A percentile compares a stretch with the other conserved stretches of the same genome.
phyloP scores from a whole-genome alignment of 2,329 filamentous ascomycete species.

The Pseudovirgaria hyperparasitica region DNA sequence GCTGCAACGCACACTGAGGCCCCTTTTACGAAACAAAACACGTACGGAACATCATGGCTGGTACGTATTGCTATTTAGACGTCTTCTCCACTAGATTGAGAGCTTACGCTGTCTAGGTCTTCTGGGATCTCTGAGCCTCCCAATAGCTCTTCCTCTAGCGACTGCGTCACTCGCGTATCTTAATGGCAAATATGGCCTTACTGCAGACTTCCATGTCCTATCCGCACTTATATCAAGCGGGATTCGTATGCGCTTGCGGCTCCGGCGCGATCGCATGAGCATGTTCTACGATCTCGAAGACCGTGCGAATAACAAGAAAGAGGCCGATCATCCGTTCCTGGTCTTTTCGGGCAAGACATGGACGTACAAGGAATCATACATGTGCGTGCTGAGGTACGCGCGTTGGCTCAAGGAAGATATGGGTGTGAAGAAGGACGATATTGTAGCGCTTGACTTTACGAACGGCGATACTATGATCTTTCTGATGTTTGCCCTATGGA shows the following conservation, averaged over 20 bases:
- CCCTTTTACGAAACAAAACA: too few relatives aligned
- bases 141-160: slow-evolving; percentile 18
- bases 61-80: too few relatives aligned
- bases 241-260: slow-evolving; percentile 5
- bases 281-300: slow-evolving; percentile 3
- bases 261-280: not conserved
- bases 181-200: slow-evolving; percentile 54
- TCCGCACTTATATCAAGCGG: too few relatives aligned
- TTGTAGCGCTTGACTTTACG: slow-evolving; percentile 49
- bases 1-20: too few relatives aligned
- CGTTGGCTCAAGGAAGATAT: slow-evolving; percentile 14
- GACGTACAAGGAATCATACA: slow-evolving; percentile 2
- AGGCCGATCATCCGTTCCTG: slow-evolving; percentile 1
- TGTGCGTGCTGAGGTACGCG: slow-evolving; percentile 1
- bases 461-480: slow-evolving; percentile 52
- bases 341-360: not conserved
- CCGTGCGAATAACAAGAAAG: not conserved
- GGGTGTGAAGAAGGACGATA: slow-evolving; percentile 42
- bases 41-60: too few relatives aligned
- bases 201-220: slow-evolving; percentile 50
- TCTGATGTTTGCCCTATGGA: slow-evolving; percentile 47
- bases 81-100: too few relatives aligned
- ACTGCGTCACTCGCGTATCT: slow-evolving; percentile 43
- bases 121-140: too few relatives aligned
- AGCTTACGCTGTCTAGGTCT: too few relatives aligned